Base-by-base conservation (phyloP, 2,329 filamentous ascomycete genomes). In the Fusarium domesticum region DNA sequence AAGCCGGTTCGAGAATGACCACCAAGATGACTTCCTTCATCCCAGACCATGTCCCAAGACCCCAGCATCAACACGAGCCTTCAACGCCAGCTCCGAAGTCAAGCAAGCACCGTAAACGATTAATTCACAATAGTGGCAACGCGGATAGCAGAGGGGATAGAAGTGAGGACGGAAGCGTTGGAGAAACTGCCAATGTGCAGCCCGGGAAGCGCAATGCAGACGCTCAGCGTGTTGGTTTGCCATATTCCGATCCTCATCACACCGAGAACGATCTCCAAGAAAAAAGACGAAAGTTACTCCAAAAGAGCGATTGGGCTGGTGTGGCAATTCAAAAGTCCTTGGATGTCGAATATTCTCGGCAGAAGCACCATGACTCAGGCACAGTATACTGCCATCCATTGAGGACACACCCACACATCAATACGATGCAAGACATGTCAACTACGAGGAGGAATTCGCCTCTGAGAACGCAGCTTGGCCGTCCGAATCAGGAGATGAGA, bases 271-370 rank as follows among this genome's bases (percentile, higher is more conserved):
- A 23, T 23, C 39, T 63, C 4, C 45, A 56, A 10, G 38, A 39
- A 4, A 65, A 62, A 32, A 58, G 57, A 25, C 55, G 48, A 17
- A 56, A 30, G 35, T 47, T 66, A 4, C 44, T 66, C 15, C 39
- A 57, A 8, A 60, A 56, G 33, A 42, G 36, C 10, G 59, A 65
- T 23, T 69, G 66, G 64, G 60, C 58, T 1, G 64, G 66, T 4
- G 46, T 67, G 6, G 47, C 45, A 15, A 38, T 64, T 10, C 64
- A 68, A 35, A 67, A 65, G 37, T 51, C 60, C 7, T 46, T 64
- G 12, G 34, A 47, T 2, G 43, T 57, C 6, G 47, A 57, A 10
- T 59, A 56, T 34, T 43, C 57, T 6, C 47, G 46, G 35, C 47
- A 50, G 17, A 45, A 33, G 17, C 42, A 43, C 14, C 33, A 11